Conservation (phyloP, 257 asterid genomes). For the Ajuga chamaepitys region DNA sequence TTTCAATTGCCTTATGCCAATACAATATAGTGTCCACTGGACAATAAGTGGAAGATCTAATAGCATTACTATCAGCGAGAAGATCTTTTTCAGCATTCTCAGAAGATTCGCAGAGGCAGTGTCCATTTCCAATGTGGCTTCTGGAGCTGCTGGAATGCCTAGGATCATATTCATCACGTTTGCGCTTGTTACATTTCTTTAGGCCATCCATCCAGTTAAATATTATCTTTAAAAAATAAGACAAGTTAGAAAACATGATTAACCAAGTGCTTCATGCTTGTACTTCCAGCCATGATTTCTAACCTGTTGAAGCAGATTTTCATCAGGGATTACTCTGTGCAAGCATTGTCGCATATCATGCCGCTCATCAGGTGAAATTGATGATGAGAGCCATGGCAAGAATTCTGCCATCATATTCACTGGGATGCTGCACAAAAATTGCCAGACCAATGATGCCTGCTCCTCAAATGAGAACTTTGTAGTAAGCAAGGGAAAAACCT, state of each 20-base stretch:
- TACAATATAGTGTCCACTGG: slow-evolving; percentile 78
- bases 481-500: slow-evolving; percentile 71
- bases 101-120: slow-evolving; percentile 44
- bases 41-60: slow-evolving; percentile 11
- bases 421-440: slow-evolving; percentile 81
- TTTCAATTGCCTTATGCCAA: slow-evolving; percentile 79
- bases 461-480: slow-evolving; percentile 77
- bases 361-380: slow-evolving; percentile 62
- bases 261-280: neutral
- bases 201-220: slow-evolving; percentile 85
- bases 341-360: slow-evolving; percentile 71
- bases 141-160: slow-evolving; percentile 23
- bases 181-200: slow-evolving; percentile 62
- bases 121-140: slow-evolving; percentile 21
- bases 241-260: slow-evolving; percentile 25
- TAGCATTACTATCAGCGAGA: slow-evolving; percentile 28
- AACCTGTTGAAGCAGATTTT: slow-evolving; percentile 75
- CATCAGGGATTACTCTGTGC: slow-evolving; percentile 62
- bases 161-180: slow-evolving; percentile 37
- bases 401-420: slow-evolving; percentile 86
- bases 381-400: slow-evolving; percentile 80
- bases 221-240: slow-evolving; percentile 47
- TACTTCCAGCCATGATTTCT: slow-evolving; percentile 13
- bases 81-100: slow-evolving; percentile 20
- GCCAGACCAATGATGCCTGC: slow-evolving; percentile 85